Evolutionary conservation across 768 basidiomycete genomes (phyloP).

Genomic region (Leccinum uliginosum): DNA sequence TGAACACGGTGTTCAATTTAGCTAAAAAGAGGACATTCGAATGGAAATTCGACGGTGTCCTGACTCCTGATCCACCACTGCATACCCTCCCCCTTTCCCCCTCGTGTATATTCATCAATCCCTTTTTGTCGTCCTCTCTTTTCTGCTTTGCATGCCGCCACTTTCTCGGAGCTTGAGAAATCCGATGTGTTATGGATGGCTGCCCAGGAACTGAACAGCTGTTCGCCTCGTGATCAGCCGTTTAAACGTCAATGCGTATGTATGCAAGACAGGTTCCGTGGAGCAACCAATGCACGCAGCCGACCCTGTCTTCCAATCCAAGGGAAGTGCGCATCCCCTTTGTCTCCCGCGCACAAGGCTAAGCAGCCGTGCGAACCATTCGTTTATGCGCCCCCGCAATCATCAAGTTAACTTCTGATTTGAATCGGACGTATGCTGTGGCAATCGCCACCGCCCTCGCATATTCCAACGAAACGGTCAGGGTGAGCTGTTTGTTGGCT

Average conservation of each 20-base stretch:
- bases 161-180: background rate
- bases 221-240: background rate
- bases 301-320: background rate
- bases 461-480: background rate
- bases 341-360: background rate
- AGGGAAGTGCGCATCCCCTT: background rate
- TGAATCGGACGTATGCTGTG: background rate
- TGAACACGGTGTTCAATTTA: conserved; percentile 8
- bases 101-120: background rate
- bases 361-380: background rate
- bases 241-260: background rate
- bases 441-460: background rate
- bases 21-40: conserved; percentile 2
- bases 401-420: background rate
- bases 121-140: background rate
- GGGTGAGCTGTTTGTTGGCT: background rate
- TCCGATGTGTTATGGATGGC: background rate
- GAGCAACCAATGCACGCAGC: background rate
- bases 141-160: background rate
- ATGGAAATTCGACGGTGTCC: background rate
- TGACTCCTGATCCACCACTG: background rate
- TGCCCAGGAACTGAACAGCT: background rate
- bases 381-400: background rate
- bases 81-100: background rate
- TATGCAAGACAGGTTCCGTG: background rate